These are phyloP conservation scores for Phaeosphaeriaceae sp. DNA, from an alignment of 2,329 filamentous ascomycete species.

Conservation along the genomic window DNA sequence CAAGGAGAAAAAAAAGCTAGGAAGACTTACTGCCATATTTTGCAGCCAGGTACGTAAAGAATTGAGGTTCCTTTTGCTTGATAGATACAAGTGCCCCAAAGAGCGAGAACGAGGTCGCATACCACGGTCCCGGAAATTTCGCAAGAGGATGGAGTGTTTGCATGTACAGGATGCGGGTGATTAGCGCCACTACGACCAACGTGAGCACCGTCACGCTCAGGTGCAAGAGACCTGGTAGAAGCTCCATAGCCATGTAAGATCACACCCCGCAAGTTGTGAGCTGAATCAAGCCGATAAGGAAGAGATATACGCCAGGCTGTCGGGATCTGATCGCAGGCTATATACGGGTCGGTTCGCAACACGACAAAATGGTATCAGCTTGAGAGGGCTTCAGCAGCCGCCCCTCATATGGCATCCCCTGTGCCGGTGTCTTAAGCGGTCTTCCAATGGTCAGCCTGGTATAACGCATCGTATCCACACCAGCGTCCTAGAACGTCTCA, in stretches of 20 bases:
- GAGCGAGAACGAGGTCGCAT: slow-evolving; percentile 45
- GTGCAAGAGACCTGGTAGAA: background rate
- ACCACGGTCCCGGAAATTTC: slow-evolving; percentile 53
- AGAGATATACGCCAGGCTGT: no score
- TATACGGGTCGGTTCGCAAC: background rate
- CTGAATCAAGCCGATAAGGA: no score
- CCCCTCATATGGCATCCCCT: background rate
- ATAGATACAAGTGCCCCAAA: slow-evolving; percentile 36
- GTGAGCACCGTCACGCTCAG: slow-evolving; percentile 6
- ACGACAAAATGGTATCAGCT: background rate
- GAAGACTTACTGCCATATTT: slow-evolving; percentile 39
- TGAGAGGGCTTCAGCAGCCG: background rate
- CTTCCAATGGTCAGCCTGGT: background rate
- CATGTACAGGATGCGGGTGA: slow-evolving; percentile 41
- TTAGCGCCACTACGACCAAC: slow-evolving; percentile 10
- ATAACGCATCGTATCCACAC: background rate
- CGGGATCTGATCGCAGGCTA: background rate
- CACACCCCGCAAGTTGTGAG: no score
- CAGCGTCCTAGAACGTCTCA: background rate
- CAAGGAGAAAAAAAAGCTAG: background rate
- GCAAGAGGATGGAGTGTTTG: slow-evolving; percentile 52
- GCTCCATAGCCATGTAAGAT: background rate
- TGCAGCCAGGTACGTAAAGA: slow-evolving; percentile 33
- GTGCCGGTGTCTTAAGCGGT: background rate
- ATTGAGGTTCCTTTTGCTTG: slow-evolving; percentile 35